Base-by-base conservation (phyloP, 805 yeast species). In the Jamesozyma lodderae region DNA sequence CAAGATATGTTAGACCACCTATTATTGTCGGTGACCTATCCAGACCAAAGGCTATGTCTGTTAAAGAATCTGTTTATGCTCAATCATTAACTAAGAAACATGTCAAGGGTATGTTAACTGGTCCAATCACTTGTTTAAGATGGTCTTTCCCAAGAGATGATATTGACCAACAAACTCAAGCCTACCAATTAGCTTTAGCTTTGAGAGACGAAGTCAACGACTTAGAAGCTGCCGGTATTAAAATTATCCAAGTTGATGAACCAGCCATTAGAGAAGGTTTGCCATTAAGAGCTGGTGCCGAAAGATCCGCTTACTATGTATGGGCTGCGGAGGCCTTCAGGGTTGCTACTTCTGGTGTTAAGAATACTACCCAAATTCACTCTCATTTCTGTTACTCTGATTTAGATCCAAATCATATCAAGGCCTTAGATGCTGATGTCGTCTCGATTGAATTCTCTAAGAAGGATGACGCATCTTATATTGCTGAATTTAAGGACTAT, bases 91-190 rank as follows among this genome's bases (percentile, higher is more conserved):
- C 96, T 62, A 69, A 77, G 59, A 84, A 83, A 75, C 96, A 96
- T 65, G 84, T 92, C 79, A 92, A 92, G 79, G 98, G 98, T 85
- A 92, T 92, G 98, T 81, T 92, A 67, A 88, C 98, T 65, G 98
- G 98, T 72, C 98, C 98, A 67, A 92, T 92, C 60, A 92, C 98
- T 65, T 86, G 94, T 72, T 81, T 92, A 68, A 85, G 98, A 80
- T 92, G 98, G 98, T 92, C 98, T 58, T 92, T 92, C 96, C 98
- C 98, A 75, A 86, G 98, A 82, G 90, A 88, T 66, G 98, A 92
- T 62, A 82, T 90, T 55, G 73, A 94, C 48, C 88, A 83, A 72
- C 77, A 83, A 74, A 76, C 78, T 54, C 98, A 92, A 76, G 86
- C 96, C 56, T 77, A 83, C 67, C 98, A 92, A 78, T 81, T 92